These are phyloP conservation scores for Ogataea corticis DNA, from an alignment of 805 yeast species.

Conservation along the genomic window DNA sequence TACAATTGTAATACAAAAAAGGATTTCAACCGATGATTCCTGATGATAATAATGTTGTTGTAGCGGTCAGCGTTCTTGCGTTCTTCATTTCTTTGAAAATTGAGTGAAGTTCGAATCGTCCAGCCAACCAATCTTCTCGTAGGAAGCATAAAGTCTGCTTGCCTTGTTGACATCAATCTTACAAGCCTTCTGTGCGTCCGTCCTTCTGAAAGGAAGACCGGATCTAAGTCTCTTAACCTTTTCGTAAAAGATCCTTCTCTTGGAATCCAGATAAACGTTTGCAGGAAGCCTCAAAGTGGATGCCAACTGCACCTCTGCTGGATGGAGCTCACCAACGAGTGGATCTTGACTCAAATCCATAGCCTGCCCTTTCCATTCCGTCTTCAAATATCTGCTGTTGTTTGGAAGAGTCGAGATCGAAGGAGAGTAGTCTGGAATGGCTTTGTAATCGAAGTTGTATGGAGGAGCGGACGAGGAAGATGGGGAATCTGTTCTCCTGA, in stretches of 20 bases:
- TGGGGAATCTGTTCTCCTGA: slow-evolving; percentile 22
- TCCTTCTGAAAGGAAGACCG: slow-evolving; percentile 84
- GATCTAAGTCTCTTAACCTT: slow-evolving; percentile 74
- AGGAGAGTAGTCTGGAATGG: slow-evolving; percentile 84
- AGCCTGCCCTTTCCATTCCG: slow-evolving; percentile 98
- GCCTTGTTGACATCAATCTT: slow-evolving; percentile 97
- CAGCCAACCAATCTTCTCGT: slow-evolving; percentile 90
- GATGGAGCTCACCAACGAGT: slow-evolving; percentile 70
- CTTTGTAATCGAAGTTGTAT: slow-evolving; percentile 62
- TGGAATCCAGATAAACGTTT: slow-evolving; percentile 75
- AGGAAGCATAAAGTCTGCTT: slow-evolving; percentile 84
- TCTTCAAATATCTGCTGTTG: slow-evolving; percentile 69
- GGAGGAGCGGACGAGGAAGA: slow-evolving; percentile 43
- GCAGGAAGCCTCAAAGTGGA: slow-evolving; percentile 88
- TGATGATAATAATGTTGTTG: background rate
- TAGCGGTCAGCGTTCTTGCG: background rate
- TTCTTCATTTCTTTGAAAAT: slow-evolving; percentile 16
- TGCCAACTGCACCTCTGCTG: slow-evolving; percentile 86
- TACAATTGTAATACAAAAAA: background rate
- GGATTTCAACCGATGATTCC: background rate
- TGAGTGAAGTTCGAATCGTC: slow-evolving; percentile 64
- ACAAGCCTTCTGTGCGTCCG: slow-evolving; percentile 98
- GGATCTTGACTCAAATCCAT: slow-evolving; percentile 88
- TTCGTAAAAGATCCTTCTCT: slow-evolving; percentile 83
- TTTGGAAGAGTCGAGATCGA: slow-evolving; percentile 63